Base-by-base conservation (phyloP, 805 yeast species). In the Saccharomycodes ludwigii region DNA sequence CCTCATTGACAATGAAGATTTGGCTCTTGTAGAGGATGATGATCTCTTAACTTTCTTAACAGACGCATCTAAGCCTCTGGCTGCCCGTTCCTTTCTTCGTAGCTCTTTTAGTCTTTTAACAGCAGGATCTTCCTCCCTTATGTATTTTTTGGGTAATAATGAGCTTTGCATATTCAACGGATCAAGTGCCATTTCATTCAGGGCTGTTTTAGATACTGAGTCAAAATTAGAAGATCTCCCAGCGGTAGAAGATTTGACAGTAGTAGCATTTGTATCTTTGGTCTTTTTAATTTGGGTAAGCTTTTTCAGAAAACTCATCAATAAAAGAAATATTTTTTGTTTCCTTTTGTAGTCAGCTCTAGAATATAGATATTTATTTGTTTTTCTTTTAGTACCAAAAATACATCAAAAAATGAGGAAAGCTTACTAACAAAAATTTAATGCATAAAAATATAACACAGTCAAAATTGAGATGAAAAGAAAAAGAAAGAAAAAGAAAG, bases 61-160 rank as follows among this genome's bases (percentile, higher is more conserved):
- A 32, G 58, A 51, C 26, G 58, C 59, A 14, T n/a, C n/a, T n/a
- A n/a, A n/a, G n/a, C 49, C 51, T 27, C 47, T 54, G 32, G 48
- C 52, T 22, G 68, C 68, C 24, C 56, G 61, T 39, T 79, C 84
- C 25, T 61, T 53, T 37, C 71, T 59, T 46, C 88, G 59, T 3
- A 75, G 71, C 36, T 76, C 85, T 41, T 79, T 79, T 23, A 79
- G 55, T 35, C 78, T 53, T 22, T 71, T 72, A 6, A 79, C 82
- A 4, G 83, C 83, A 0, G 86, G 84, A 46, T 79, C 88, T 4
- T 66, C 60, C 15, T 55, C 49, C 31, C 62, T 42, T 2, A 47
- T 39, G 26, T 55, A 55, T 24, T 42, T 42, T 24, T 37, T 34
- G 1, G 59, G 60, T 19, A 55, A 32, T 12, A 50, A 27, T 6